phyloP scores from a whole-genome alignment of 2,329 filamentous ascomycete species.

The Pestalotiopsis fici region DNA sequence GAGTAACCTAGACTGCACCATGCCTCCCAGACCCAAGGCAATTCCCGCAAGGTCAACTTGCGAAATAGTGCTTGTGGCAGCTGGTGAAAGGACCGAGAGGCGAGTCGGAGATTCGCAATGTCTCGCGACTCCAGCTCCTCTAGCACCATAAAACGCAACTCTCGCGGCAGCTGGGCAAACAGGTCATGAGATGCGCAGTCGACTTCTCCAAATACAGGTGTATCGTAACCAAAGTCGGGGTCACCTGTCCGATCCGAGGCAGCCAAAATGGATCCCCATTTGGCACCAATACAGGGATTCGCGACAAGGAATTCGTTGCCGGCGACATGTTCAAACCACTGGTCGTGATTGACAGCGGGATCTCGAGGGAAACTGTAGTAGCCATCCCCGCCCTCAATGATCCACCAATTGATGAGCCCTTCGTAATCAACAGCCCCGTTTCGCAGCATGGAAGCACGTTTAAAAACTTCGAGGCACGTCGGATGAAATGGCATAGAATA shows the following conservation, averaged over 20 bases:
- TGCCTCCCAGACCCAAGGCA: slow-evolving; percentile 5
- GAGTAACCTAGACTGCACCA: slow-evolving; percentile 1
- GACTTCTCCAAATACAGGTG: background rate
- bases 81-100: background rate
- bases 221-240: background rate
- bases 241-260: background rate
- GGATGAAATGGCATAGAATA: slow-evolving; percentile 5
- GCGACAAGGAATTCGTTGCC: slow-evolving; percentile 3
- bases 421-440: background rate
- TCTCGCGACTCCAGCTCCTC: background rate
- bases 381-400: background rate
- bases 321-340: background rate
- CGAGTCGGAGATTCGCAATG: background rate
- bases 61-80: background rate
- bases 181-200: background rate
- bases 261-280: background rate
- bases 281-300: background rate
- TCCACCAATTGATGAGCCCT: background rate
- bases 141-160: background rate
- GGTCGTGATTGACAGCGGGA: background rate
- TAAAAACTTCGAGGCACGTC: slow-evolving; percentile 2
- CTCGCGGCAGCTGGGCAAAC: background rate
- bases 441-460: background rate
- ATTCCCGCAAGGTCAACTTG: background rate
- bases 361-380: background rate